Evolutionary conservation across 73 alveolate genomes (phyloP).

Genomic region (Effrenium voratum): DNA sequence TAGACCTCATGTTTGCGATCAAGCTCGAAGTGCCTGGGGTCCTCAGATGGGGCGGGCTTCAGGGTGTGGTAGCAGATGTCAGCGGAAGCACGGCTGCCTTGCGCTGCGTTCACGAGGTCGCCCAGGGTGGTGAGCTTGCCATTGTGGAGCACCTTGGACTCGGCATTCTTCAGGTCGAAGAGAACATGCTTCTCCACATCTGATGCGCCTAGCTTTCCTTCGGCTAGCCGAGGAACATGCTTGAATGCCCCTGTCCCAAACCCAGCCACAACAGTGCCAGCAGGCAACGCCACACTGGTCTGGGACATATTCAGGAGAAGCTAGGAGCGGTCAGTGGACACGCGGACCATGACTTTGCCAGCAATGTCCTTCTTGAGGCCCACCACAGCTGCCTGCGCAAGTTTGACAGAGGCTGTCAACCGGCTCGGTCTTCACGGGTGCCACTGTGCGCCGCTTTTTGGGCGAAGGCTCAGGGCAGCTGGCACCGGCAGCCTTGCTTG

Average conservation of each 20-base stretch:
- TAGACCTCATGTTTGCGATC: constrained; percentile 26
- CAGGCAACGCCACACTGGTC: neutral
- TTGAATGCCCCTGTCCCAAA: neutral
- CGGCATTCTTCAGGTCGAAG: neutral
- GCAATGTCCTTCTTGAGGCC: constrained; percentile 5
- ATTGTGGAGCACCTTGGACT: neutral
- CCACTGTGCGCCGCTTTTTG: neutral
- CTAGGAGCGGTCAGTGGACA: neutral
- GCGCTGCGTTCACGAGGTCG: neutral
- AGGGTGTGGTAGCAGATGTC: neutral
- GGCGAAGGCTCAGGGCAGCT: no score
- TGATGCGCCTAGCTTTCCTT: neutral
- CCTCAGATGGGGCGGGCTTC: neutral
- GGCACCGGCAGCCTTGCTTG: no score
- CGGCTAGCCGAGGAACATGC: neutral
- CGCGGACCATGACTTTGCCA: constrained; percentile 23
- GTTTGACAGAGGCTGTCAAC: neutral
- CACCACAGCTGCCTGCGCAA: neutral
- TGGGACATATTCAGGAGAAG: neutral
- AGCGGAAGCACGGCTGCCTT: neutral
- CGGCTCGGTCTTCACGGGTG: neutral
- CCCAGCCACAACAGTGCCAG: constrained; percentile 25
- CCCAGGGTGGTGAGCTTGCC: neutral
- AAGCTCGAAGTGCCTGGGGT: neutral
- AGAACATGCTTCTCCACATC: neutral